Percentiles rank a stretch among this genome's conserved stretches.
Evolutionary conservation across 345 rosid species (phyloP).

Genomic region (Citrus reticulata): DNA sequence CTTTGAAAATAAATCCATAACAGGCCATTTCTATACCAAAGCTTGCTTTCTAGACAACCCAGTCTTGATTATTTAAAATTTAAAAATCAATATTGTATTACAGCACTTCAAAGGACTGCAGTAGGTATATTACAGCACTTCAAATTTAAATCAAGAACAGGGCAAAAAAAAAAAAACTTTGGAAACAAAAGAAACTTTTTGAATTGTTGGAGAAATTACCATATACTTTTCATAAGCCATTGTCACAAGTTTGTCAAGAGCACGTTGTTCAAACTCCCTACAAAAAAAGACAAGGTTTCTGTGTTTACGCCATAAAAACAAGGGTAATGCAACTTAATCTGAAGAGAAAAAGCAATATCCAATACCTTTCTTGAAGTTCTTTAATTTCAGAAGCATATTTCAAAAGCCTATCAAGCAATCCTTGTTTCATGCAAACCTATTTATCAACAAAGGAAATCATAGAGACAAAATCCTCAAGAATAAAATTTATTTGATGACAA

Average conservation of each 20-base stretch:
- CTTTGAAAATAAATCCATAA: background rate
- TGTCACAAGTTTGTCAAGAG: slow-evolving; percentile 69
- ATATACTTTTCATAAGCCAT: slow-evolving; percentile 85
- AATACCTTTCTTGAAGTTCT: slow-evolving; percentile 73
- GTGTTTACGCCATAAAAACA: background rate
- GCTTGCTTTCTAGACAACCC: background rate
- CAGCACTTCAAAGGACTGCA: background rate
- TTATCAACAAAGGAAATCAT: slow-evolving; percentile 13
- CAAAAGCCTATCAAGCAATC: slow-evolving; percentile 53
- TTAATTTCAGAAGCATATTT: slow-evolving; percentile 58
- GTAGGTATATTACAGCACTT: background rate
- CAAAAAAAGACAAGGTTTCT: slow-evolving; percentile 8
- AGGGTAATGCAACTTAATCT: slow-evolving; percentile 9
- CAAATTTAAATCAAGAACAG: background rate
- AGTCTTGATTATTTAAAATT: background rate
- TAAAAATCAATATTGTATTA: background rate
- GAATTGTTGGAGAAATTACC: slow-evolving; percentile 35
- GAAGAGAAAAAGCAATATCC: slow-evolving; percentile 17
- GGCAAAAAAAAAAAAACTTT: no score
- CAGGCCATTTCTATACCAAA: background rate
- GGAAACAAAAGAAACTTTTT: background rate
- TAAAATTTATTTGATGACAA: slow-evolving; percentile 1
- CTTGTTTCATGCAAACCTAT: slow-evolving; percentile 73
- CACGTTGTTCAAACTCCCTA: slow-evolving; percentile 73
- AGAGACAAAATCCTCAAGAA: background rate